A percentile compares a stretch with the other conserved stretches of the same genome.
phyloP scores from a whole-genome alignment of 257 asterid genomes.

The Verbena officinalis region DNA sequence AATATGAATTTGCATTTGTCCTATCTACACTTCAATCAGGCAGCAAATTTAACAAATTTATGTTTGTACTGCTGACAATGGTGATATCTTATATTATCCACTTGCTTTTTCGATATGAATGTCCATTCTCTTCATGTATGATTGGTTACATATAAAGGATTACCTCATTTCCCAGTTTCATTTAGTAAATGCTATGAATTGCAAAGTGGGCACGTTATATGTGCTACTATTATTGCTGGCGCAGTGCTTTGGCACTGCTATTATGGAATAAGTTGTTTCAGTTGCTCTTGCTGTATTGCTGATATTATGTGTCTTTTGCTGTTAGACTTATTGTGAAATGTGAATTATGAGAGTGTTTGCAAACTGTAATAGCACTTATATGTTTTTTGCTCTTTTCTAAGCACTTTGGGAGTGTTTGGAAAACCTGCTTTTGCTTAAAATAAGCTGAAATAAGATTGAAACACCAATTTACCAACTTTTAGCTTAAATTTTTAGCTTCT shows the following conservation, averaged over 20 bases:
- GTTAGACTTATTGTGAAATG: too few relatives aligned
- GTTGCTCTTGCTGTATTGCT: background rate
- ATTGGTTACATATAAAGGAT: background rate
- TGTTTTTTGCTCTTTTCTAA: too few relatives aligned
- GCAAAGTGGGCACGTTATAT: background rate
- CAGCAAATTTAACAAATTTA: background rate
- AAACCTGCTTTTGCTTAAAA: too few relatives aligned
- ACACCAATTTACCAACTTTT: too few relatives aligned
- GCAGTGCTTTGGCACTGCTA: background rate
- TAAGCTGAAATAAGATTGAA: too few relatives aligned
- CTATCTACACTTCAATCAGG: background rate
- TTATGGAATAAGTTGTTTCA: background rate
- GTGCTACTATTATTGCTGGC: background rate
- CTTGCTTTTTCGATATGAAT: background rate
- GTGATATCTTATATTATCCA: background rate
- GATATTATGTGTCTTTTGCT: background rate
- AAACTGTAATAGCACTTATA: too few relatives aligned
- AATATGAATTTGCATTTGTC: background rate
- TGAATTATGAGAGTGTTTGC: too few relatives aligned
- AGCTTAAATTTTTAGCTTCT: too few relatives aligned
- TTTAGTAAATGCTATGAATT: background rate
- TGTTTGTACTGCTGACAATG: background rate
- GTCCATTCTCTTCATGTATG: background rate
- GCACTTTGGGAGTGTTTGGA: too few relatives aligned
- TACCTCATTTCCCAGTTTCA: slow-evolving; percentile 2